A percentile compares a stretch with the other conserved stretches of the same genome.
phyloP scores from a whole-genome alignment of 2,329 filamentous ascomycete genomes.

The Xylaria polymorpha region DNA sequence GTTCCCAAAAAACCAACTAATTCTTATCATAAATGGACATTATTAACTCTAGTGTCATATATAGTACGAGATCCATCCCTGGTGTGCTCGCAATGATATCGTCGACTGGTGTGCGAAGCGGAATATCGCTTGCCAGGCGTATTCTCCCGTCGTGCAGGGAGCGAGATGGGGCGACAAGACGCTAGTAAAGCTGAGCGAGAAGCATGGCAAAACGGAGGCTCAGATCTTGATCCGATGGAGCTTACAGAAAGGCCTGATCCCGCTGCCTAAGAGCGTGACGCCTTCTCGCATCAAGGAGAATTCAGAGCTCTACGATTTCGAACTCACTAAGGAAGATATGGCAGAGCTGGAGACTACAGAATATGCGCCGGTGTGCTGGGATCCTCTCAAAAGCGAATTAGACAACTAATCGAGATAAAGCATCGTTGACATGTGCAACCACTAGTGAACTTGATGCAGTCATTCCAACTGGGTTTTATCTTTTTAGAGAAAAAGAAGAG shows the following conservation, averaged over 20 bases:
- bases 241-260: conserved; percentile 80
- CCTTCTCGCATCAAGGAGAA: conserved; percentile 75
- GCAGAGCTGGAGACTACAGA: conserved; percentile 61
- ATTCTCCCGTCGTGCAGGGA: conserved; percentile 72
- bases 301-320: conserved; percentile 65
- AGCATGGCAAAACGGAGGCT: conserved; percentile 77
- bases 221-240: conserved; percentile 86
- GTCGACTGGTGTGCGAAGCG: conserved; percentile 78
- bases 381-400: conserved; percentile 62
- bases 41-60: too few relatives aligned
- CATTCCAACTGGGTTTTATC: not conserved
- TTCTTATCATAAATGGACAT: too few relatives aligned
- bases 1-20: too few relatives aligned
- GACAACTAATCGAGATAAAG: conserved; percentile 50
- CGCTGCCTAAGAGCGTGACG: conserved; percentile 79
- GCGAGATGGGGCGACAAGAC: conserved; percentile 76
- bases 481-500: not conserved
- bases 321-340: conserved; percentile 65
- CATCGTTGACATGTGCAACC: not conserved
- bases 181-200: conserved; percentile 73
- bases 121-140: conserved; percentile 72
- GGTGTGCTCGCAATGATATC: conserved; percentile 83
- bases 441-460: not conserved
- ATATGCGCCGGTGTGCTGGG: conserved; percentile 68
- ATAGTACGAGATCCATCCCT: conserved; percentile 85